These are phyloP conservation scores for Erucastrum elatum DNA, from an alignment of 345 rosid genomes.

Conservation along the genomic window DNA sequence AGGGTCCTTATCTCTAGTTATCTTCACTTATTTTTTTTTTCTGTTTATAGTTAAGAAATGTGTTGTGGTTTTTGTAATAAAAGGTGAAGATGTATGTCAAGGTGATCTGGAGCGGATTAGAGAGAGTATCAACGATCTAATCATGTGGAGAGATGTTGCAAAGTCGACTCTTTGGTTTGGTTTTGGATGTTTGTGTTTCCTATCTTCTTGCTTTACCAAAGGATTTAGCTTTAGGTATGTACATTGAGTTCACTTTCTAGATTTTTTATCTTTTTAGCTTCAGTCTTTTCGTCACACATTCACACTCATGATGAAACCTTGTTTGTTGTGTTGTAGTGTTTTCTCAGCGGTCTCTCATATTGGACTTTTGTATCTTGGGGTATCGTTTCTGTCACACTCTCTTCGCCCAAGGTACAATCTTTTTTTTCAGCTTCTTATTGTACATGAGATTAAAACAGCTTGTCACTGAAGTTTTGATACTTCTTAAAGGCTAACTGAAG, in stretches of 20 bases:
- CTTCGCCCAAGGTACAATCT: slow-evolving; percentile 59
- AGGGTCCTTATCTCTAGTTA: slow-evolving; percentile 23
- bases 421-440: neutral
- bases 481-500: slow-evolving; percentile 48
- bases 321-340: slow-evolving; percentile 49
- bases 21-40: neutral
- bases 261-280: neutral
- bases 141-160: slow-evolving; percentile 84
- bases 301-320: neutral
- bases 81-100: slow-evolving; percentile 48
- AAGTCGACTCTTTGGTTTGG: slow-evolving; percentile 94
- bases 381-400: slow-evolving; percentile 79
- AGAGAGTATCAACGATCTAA: slow-evolving; percentile 53
- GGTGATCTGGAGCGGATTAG: slow-evolving; percentile 58
- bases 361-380: slow-evolving; percentile 76
- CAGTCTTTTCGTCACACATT: slow-evolving; percentile 3
- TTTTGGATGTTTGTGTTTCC: slow-evolving; percentile 70
- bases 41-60: neutral
- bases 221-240: slow-evolving; percentile 84
- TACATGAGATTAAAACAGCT: neutral
- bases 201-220: slow-evolving; percentile 80
- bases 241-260: neutral
- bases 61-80: neutral
- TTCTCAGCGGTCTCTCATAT: slow-evolving; percentile 67
- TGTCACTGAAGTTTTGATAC: slow-evolving; percentile 16